Conservation (phyloP, 1,284 basidiomycete genomes). For the Cryptococcus sp. region DNA sequence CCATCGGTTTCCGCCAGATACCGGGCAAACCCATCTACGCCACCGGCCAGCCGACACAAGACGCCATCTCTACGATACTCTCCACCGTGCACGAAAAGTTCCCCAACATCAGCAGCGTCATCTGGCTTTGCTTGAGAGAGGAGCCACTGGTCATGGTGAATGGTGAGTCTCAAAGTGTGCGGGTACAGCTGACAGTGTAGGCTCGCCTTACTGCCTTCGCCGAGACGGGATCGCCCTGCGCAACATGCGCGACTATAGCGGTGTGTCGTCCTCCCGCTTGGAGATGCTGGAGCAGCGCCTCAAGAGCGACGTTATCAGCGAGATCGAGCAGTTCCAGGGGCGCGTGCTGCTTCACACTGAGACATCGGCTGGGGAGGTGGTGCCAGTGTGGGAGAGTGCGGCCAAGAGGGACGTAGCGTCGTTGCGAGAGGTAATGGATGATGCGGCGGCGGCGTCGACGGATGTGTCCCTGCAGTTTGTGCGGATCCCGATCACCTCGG, state of each 20-base stretch:
- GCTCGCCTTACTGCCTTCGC: slow-evolving; percentile 52
- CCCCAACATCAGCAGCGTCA: slow-evolving; percentile 61
- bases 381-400: slow-evolving; percentile 94
- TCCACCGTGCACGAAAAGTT: slow-evolving; percentile 62
- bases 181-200: slow-evolving; percentile 19
- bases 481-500: slow-evolving; percentile 83
- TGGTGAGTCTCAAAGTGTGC: slow-evolving; percentile 27
- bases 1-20: slow-evolving; percentile 90
- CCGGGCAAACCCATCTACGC: slow-evolving; percentile 82
- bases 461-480: slow-evolving; percentile 64
- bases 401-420: slow-evolving; percentile 72
- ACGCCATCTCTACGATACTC: slow-evolving; percentile 83
- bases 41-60: slow-evolving; percentile 79
- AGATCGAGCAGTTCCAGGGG: slow-evolving; percentile 78
- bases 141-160: slow-evolving; percentile 90
- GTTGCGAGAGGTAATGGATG: slow-evolving; percentile 85
- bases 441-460: slow-evolving; percentile 49
- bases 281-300: slow-evolving; percentile 90
- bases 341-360: slow-evolving; percentile 85
- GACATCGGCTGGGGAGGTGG: slow-evolving; percentile 77
- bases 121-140: slow-evolving; percentile 91
- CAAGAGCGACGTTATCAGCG: slow-evolving; percentile 80
- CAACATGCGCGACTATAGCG: slow-evolving; percentile 87
- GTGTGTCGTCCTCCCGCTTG: slow-evolving; percentile 80
- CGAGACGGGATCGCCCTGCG: slow-evolving; percentile 74